A percentile compares a stretch with the other conserved stretches of the same genome.
These are phyloP conservation scores for Oryza meyeriana DNA, from an alignment of 176 grass and related monocot species.

Conservation along the genomic window DNA sequence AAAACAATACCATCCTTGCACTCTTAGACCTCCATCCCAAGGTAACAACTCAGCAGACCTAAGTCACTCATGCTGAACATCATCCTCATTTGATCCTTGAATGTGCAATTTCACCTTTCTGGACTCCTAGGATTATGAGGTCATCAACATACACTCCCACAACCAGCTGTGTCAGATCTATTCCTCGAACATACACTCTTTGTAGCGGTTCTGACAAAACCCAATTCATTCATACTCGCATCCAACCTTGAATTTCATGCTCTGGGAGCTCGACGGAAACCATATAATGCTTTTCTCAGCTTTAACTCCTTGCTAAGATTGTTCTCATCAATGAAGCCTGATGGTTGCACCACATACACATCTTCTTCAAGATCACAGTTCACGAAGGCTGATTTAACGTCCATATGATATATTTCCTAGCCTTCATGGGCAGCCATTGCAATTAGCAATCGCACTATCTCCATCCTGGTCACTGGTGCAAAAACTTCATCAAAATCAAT, in stretches of 20 bases:
- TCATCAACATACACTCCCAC: neutral
- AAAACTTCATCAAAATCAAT: too few species aligned
- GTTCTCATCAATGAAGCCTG: neutral
- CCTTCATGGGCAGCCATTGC: too few species aligned
- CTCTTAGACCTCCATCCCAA: neutral
- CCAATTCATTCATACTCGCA: too few species aligned
- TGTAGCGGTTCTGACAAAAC: neutral
- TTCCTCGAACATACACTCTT: neutral
- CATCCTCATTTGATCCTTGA: neutral
- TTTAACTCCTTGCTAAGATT: too few species aligned
- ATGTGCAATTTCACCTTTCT: fast-evolving
- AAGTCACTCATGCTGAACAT: neutral
- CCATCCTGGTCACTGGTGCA: too few species aligned
- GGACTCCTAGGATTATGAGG: neutral
- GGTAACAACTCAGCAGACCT: neutral
- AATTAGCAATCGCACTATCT: too few species aligned
- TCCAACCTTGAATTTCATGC: too few species aligned
- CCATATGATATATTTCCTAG: too few species aligned
- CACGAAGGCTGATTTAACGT: too few species aligned
- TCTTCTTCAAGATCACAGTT: neutral
- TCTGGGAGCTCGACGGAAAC: too few species aligned
- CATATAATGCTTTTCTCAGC: too few species aligned
- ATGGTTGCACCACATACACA: neutral
- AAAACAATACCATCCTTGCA: fast-evolving
- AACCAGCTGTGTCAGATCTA: fast-evolving